Percentiles rank a stretch among this genome's conserved stretches.
Conservation (phyloP, 2,329 filamentous ascomycete genomes). For the Magnaporthales sp. region DNA sequence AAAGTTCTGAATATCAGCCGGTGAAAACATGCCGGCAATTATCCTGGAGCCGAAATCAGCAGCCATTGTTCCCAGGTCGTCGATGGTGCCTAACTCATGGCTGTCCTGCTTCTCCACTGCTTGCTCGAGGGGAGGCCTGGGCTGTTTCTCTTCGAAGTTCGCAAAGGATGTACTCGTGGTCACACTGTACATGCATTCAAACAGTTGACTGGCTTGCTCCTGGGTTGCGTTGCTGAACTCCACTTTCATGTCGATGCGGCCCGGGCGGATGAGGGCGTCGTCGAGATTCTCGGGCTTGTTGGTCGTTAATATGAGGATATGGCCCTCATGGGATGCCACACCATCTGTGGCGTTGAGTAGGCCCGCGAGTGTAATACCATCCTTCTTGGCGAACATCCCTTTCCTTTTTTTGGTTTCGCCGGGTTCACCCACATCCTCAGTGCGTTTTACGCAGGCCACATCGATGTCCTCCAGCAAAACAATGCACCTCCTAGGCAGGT, state of each 20-base stretch:
- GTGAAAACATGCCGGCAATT: constrained; percentile 42
- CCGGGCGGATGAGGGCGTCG: constrained; percentile 63
- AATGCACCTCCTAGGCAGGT: constrained; percentile 53
- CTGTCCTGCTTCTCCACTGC: constrained; percentile 8
- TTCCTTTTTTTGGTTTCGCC: constrained; percentile 7
- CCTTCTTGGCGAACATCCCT: constrained; percentile 33
- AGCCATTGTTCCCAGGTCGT: constrained; percentile 36
- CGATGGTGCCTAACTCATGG: constrained; percentile 20
- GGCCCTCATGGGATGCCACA: constrained; percentile 69
- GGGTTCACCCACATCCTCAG: constrained; percentile 18
- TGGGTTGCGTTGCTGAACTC: constrained; percentile 41
- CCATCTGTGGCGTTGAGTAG: constrained; percentile 79
- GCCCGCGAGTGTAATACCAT: constrained; percentile 65
- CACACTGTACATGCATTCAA: constrained; percentile 54
- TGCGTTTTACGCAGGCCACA: constrained; percentile 47
- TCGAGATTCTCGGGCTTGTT: constrained; percentile 69
- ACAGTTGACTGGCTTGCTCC: constrained; percentile 46
- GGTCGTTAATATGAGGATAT: constrained; percentile 75
- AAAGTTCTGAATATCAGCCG: constrained; percentile 58
- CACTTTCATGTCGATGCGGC: constrained; percentile 58
- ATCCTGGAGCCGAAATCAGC: constrained; percentile 41
- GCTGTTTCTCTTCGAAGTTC: constrained; percentile 6
- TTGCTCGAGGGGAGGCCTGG: neutral
- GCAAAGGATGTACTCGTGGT: too few relatives aligned
- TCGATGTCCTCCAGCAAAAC: constrained; percentile 64